Evolutionary conservation across 768 basidiomycete genomes (phyloP).

Genomic region (Gelatoporia subvermispora): DNA sequence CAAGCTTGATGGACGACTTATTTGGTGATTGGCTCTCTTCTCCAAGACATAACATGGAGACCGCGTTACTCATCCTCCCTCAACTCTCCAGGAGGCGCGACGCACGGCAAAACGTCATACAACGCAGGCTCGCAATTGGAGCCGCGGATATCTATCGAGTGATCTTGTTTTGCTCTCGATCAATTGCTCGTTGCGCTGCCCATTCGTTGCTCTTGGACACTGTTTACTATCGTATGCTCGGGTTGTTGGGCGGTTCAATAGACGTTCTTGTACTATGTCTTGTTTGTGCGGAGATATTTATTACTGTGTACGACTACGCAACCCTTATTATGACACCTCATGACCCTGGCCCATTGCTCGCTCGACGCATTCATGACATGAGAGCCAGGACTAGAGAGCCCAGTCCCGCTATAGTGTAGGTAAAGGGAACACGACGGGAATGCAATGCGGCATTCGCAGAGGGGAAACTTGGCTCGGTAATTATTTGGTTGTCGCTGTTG

Average conservation of each 20-base stretch:
- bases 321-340: no score
- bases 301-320: background rate
- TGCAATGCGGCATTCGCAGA: no score
- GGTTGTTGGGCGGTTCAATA: constrained; percentile 1
- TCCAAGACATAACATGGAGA: constrained; percentile 43
- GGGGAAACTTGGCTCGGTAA: no score
- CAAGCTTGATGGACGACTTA: constrained; percentile 22
- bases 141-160: constrained; percentile 78
- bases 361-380: no score
- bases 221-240: constrained; percentile 1
- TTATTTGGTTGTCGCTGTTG: background rate
- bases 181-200: constrained; percentile 3
- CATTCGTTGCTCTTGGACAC: background rate
- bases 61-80: constrained; percentile 36
- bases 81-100: constrained; percentile 35
- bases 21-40: constrained; percentile 33
- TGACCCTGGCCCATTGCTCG: no score
- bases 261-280: background rate
- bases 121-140: constrained; percentile 48
- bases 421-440: no score
- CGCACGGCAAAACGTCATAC: constrained; percentile 44
- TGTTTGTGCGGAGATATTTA: background rate
- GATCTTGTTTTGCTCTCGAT: constrained; percentile 11
- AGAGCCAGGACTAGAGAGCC: no score
- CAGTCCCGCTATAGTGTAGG: no score